phyloP scores from a whole-genome alignment of 2,329 filamentous ascomycete genomes.

The Scedosporium aurantiacum region DNA sequence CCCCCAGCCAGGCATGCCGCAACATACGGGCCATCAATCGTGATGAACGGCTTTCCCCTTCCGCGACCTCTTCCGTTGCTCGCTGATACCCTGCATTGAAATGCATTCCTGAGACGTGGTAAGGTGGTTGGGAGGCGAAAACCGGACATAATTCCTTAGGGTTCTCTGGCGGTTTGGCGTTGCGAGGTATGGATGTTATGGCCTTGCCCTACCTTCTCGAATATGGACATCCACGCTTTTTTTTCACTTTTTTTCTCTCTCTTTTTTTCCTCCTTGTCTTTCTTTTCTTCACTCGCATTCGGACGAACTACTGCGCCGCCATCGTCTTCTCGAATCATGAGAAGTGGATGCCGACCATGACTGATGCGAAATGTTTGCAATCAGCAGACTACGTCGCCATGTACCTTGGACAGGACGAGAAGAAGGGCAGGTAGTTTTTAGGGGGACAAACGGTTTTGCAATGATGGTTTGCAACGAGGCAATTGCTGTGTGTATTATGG shows the following conservation, averaged over 20 bases:
- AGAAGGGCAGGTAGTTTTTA: no score
- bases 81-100: conserved; percentile 49
- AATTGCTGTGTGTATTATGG: no score
- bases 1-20: conserved; percentile 65
- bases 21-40: conserved; percentile 72
- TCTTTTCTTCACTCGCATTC: neutral
- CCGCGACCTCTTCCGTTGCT: conserved; percentile 22
- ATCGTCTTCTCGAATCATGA: neutral
- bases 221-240: conserved; percentile 11
- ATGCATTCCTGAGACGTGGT: conserved; percentile 35
- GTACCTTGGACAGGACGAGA: no score
- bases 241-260: conserved; percentile 14
- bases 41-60: conserved; percentile 27
- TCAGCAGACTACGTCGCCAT: no score
- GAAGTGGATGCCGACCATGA: no score
- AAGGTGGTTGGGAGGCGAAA: conserved; percentile 10
- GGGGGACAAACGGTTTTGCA: no score
- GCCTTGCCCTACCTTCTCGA: neutral
- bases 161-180: conserved; percentile 33
- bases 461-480: no score
- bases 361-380: no score
- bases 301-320: neutral
- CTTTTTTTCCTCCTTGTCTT: neutral
- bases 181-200: conserved; percentile 22
- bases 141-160: conserved; percentile 25